Base-by-base conservation (phyloP, 2,329 filamentous ascomycete genomes). In the Diaporthe nobilis region DNA sequence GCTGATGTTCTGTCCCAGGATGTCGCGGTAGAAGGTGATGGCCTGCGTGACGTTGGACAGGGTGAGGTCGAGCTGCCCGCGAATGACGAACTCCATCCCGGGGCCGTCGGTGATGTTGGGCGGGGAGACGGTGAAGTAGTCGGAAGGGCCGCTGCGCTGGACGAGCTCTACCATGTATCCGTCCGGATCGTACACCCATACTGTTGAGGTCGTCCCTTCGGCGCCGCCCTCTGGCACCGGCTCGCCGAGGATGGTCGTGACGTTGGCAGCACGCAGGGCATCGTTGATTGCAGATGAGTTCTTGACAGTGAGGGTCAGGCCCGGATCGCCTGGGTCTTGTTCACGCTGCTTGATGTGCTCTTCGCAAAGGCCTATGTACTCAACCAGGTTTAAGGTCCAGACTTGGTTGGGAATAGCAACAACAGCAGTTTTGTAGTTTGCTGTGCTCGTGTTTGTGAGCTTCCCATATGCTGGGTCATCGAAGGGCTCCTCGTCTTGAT, bases 31-130 rank as follows among this genome's bases (percentile, higher is more conserved):
- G 60, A 63, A 63, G 2, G 60, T 63, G 39, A 63, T 63, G 9
- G 60, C 60, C 60, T 63, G 39, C 15, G 60, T 63, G 8, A 28
- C 60, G 15, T 63, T 63, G 60, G 25, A 47, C n/a, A 63, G 4
- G 39, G 60, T 63, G 39, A 63, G 60, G 25, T 63, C 60, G 60
- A 63, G 60, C 39, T 63, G 60, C 13, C 60, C 60, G 60, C 60
- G 60, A 39, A 63, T 63, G n/a, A 63, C 60, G 15, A 20, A 63
- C 20, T 63, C 25, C 60, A 63, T 63, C 8, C 60, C 60, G 0
- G 60, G 60, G 1, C 60, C 60, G 60, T 63, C 60, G 15, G 60
- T 63, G 39, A 63, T 47, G 25, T 63, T 63, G 60, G 60, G 60
- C 15, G 60, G 60, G 8, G 60, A 63, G 12, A 63, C 39, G 39